Evolutionary conservation across 768 basidiomycete genomes (phyloP), one percentile per base, ranked within the genome.

Genomic region (Piloderma croceum): DNA sequence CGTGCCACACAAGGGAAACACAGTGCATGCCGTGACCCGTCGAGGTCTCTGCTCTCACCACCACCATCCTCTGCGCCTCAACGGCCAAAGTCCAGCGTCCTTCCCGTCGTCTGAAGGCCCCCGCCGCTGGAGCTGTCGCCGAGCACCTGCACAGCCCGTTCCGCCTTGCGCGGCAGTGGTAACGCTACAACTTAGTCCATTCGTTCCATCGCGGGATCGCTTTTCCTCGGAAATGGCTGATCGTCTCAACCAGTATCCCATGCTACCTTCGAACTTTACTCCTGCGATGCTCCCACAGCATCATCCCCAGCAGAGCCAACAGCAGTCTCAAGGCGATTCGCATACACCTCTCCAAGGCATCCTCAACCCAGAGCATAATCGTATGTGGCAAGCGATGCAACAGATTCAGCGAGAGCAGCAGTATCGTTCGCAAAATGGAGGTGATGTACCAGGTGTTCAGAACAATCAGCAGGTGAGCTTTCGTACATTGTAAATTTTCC

Each of bases 381-480:
- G 70, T 45, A 64, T 75, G 51, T 82, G 79, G 81, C 73, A 73
- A 59, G 71, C 76, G 58, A 71, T 74, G 56, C 70, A 29, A 29
- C 27, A 72, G 55, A n/a, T n/a, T n/a, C 67, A 68, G 38, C 50
- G 63, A 44, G 67, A 68, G 48, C 62, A 61, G 31, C 63, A 65
- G 46, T 71, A 71, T 48, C 67, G 73, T 24, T 54, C 60, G 5
- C 68, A 67, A 37, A 67, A 60, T 47, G 55, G 64, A 33, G 59
- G 61, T 34, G 72, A 71, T 52, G 59, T 73, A 46, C 54, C 59
- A 23, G 41, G 60, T 24, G 42, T 57, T 32, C 70, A 69, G 50
- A 58, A 65, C 43, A 69, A 54, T 39, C 56, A 68, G 24, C 77
- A 76, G 73, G 77, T 67, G 45, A 60, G 73, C 72, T 40, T 38